These are phyloP conservation scores for Kazachstania africana DNA, from an alignment of 805 yeast genomes.

Conservation along the genomic window DNA sequence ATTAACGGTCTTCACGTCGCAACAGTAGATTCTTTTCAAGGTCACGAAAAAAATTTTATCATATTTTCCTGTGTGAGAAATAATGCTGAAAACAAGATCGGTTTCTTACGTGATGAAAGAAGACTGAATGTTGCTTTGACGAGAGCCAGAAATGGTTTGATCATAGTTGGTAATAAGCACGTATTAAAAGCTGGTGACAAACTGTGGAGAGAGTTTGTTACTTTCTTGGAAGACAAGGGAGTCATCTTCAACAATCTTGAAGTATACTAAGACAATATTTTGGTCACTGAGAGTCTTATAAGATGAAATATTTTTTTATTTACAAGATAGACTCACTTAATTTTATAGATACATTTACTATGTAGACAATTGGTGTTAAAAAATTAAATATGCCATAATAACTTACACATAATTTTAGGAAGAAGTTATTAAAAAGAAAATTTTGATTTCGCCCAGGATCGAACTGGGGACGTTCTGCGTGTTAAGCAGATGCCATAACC, in stretches of 20 bases:
- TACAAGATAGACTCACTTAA: too few species aligned
- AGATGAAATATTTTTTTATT: too few species aligned
- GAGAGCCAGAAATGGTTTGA: constrained; percentile 51
- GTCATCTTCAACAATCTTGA: constrained; percentile 20
- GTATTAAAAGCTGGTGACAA: constrained; percentile 35
- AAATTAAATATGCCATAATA: too few species aligned
- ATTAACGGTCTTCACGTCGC: constrained; percentile 37
- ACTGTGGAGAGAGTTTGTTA: constrained; percentile 41
- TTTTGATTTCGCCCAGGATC: constrained; percentile 99
- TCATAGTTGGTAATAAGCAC: constrained; percentile 49
- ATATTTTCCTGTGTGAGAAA: constrained; percentile 71
- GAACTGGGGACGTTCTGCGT: constrained; percentile 99
- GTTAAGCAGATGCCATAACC: constrained; percentile 99
- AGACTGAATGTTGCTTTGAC: constrained; percentile 66
- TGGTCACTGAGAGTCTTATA: too few species aligned
- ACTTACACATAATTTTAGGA: too few species aligned
- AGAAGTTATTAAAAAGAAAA: too few species aligned
- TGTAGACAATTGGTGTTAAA: too few species aligned
- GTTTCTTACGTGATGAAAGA: constrained; percentile 49
- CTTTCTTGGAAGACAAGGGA: constrained; percentile 27
- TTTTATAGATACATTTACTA: too few species aligned
- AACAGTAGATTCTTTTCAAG: constrained; percentile 86
- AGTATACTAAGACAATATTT: constrained; percentile 1
- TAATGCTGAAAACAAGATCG: constrained; percentile 40
- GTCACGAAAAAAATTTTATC: constrained; percentile 76